Percentiles rank a stretch among this genome's conserved stretches.
phyloP scores from a whole-genome alignment of 108 stramenopile species.

The Mayamaea pseudoterrestris region DNA sequence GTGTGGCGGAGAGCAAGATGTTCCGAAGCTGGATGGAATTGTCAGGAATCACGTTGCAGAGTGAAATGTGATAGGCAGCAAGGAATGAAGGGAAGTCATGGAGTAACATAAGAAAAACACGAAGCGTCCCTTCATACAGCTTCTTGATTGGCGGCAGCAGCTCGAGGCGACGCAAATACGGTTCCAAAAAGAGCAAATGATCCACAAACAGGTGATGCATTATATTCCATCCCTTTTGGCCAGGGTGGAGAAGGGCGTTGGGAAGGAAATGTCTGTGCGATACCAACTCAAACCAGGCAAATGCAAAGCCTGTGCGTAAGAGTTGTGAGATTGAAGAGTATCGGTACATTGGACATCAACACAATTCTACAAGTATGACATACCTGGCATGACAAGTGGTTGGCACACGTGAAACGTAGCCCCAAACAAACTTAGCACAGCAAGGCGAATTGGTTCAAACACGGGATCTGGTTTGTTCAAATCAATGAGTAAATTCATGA shows the following conservation, averaged over 20 bases:
- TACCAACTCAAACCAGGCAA: slow-evolving; percentile 96
- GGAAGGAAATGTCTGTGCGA: slow-evolving; percentile 95
- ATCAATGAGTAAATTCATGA: slow-evolving; percentile 89
- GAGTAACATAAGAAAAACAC: slow-evolving; percentile 91
- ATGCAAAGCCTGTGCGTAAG: slow-evolving; percentile 69
- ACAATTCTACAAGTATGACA: slow-evolving; percentile 1
- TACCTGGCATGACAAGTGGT: slow-evolving; percentile 85
- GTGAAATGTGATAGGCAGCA: slow-evolving; percentile 88
- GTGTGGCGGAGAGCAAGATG: slow-evolving; percentile 93
- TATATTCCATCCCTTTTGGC: slow-evolving; percentile 87
- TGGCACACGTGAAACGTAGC: slow-evolving; percentile 90
- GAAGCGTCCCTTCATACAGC: slow-evolving; percentile 94
- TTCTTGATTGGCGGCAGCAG: slow-evolving; percentile 80
- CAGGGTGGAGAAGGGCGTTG: slow-evolving; percentile 77
- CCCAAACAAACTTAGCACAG: slow-evolving; percentile 83
- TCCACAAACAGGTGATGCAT: slow-evolving; percentile 95
- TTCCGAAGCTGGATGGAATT: slow-evolving; percentile 97
- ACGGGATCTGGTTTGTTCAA: slow-evolving; percentile 77
- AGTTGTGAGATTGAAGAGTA: slow-evolving; percentile 1
- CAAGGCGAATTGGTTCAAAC: slow-evolving; percentile 55
- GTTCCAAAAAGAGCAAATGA: slow-evolving; percentile 89
- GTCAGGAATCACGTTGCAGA: slow-evolving; percentile 96
- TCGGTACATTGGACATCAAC: not conserved
- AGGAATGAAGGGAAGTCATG: slow-evolving; percentile 98
- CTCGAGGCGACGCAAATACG: slow-evolving; percentile 71